These are phyloP conservation scores for Lunasporangiospora selenospora DNA, from an alignment of 192 early-diverging fungal species.

Conservation along the genomic window DNA sequence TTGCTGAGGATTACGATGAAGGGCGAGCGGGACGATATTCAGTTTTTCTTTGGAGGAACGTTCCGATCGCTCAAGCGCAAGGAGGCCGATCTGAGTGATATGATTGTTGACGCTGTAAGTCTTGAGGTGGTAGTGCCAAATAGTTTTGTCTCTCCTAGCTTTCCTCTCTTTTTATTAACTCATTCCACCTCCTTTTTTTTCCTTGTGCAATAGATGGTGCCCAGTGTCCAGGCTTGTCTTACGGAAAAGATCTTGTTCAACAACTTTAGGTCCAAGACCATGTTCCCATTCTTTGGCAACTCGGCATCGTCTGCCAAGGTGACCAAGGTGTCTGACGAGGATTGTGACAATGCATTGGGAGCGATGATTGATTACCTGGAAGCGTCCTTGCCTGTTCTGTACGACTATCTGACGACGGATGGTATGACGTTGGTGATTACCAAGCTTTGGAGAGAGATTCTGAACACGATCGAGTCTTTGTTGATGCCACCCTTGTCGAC, in stretches of 20 bases:
- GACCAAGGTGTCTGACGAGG: conserved; percentile 47
- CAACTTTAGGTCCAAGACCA: conserved; percentile 43
- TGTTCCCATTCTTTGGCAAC: conserved; percentile 31
- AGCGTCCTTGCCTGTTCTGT: conserved; percentile 69
- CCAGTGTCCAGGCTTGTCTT: conserved; percentile 67
- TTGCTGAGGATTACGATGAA: conserved; percentile 78
- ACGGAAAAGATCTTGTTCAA: conserved; percentile 64
- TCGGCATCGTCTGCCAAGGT: conserved; percentile 32
- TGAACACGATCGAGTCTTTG: conserved; percentile 69
- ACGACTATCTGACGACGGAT: conserved; percentile 67
- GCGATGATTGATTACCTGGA: conserved; percentile 82
- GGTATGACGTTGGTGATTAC: conserved; percentile 70
- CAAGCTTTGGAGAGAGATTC: conserved; percentile 77
- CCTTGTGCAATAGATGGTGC: conserved; percentile 58
- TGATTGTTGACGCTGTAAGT: conserved; percentile 71
- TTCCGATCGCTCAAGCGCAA: conserved; percentile 75
- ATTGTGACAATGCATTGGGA: conserved; percentile 70
- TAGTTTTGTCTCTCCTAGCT: neutral
- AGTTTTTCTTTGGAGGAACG: conserved; percentile 83
- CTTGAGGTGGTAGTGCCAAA: too few relatives aligned
- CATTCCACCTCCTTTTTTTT: neutral
- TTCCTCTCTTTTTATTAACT: neutral
- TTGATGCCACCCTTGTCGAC: conserved; percentile 76
- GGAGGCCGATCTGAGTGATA: conserved; percentile 70
- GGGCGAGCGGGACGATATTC: conserved; percentile 80